Evolutionary conservation across 2,329 filamentous ascomycete genomes (phyloP).

Genomic region (Myriosclerotinia duriaeana): DNA sequence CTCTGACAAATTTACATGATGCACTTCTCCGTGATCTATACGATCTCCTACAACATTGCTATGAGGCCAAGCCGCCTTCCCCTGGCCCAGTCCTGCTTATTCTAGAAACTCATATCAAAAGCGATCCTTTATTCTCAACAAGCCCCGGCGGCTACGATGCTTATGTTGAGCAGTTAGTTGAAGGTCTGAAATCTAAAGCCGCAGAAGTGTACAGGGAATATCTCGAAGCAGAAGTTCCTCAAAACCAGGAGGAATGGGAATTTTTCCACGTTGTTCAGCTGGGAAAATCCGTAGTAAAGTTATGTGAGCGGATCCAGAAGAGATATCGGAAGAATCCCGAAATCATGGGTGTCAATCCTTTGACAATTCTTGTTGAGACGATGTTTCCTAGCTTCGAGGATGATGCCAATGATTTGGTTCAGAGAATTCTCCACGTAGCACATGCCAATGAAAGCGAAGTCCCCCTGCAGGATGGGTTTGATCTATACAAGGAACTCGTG

Average conservation of each 20-base stretch:
- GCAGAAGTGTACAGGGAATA: conserved; percentile 76
- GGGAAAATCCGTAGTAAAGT: conserved; percentile 78
- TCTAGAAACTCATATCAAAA: conserved; percentile 77
- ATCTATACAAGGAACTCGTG: conserved; percentile 85
- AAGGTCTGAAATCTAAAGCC: conserved; percentile 72
- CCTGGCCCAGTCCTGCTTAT: conserved; percentile 76
- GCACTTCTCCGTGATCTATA: conserved; percentile 83
- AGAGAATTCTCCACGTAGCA: conserved; percentile 73
- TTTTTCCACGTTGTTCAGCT: conserved; percentile 88
- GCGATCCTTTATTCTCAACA: conserved; percentile 72
- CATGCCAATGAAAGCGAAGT: conserved; percentile 71
- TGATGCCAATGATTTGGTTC: conserved; percentile 82
- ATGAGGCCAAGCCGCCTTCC: conserved; percentile 80
- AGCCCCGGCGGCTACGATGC: conserved; percentile 67
- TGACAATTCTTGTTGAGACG: conserved; percentile 73
- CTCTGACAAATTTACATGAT: conserved; percentile 74
- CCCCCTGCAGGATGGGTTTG: conserved; percentile 87
- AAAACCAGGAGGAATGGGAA: conserved; percentile 80
- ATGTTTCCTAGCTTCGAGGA: conserved; percentile 88
- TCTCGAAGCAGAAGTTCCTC: conserved; percentile 76
- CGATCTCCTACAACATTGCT: conserved; percentile 82
- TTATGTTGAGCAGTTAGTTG: conserved; percentile 70
- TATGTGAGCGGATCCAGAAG: conserved; percentile 88
- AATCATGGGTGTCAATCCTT: conserved; percentile 71
- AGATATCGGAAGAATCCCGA: conserved; percentile 84